Base-by-base conservation (phyloP, 2,329 filamentous ascomycete genomes). In the Pyrenophora graminea region DNA sequence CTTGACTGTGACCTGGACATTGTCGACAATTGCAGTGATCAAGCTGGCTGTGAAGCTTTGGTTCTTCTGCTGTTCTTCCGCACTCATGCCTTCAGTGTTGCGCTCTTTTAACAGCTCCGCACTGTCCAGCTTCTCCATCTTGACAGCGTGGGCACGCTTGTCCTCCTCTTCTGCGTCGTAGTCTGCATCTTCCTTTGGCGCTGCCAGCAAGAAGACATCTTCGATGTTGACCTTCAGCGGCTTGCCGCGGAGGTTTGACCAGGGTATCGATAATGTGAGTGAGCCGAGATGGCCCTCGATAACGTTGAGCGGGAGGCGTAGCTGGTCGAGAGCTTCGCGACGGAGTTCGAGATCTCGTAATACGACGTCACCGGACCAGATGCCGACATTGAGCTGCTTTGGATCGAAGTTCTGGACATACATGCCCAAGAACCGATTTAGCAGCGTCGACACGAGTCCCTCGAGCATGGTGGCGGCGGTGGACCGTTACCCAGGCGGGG, bases 341-440 rank as follows among this genome's bases (percentile, higher is more conserved):
- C 92, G 90, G 40, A 99, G 83, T 78, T 99, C 90, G 52, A 99
- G 86, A 67, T 99, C 87, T 54, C 87, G 87, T 39, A 99, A 82
- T 77, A 96, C 96, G 68, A 99, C 94, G 79, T 99, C 94, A 66
- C 95, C 94, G 18, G 90, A 96, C 94, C 93, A 99, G 68, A 99
- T 99, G 58, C 95, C 94, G 58, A 99, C 92, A 73, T 99, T 99
- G 61, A 99, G 83, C 79, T 99, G 94, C 68, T 91, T 89, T 47
- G 94, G 91, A 76, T 99, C 94, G 74, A 99, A 99, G 77, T 99
- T 97, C 83, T 96, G 92, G 76, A 99, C 93, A 76, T 99, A 99
- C 89, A 97, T 96, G 82, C 94, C 95, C 85, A 99, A 79, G 78
- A 99, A 97, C 80, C 95, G 89, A 80, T 99, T 99, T 67, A 99